A percentile compares a stretch with the other conserved stretches of the same genome.
phyloP scores from a whole-genome alignment of 768 basidiomycete species.

The Auriscalpium vulgare region DNA sequence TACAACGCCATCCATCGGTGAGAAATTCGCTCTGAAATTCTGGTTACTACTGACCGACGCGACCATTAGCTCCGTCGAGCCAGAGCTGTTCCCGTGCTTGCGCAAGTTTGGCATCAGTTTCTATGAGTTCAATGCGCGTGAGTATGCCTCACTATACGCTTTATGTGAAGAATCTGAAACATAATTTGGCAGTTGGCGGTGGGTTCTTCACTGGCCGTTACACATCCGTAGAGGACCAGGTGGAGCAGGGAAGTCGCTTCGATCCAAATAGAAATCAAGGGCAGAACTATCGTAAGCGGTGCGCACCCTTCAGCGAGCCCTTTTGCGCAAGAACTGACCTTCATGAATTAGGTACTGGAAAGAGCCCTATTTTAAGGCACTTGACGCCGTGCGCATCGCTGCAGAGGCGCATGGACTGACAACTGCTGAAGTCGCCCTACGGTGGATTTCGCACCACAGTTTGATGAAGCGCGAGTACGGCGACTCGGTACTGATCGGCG shows the following conservation, averaged over 20 bases:
- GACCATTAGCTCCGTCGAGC: conserved; percentile 25
- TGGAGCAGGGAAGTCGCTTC: conserved; percentile 50
- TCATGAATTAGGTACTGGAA: conserved; percentile 40
- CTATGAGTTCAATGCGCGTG: conserved; percentile 34
- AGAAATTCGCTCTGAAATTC: not conserved
- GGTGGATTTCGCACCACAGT: conserved; percentile 46
- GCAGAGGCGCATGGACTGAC: conserved; percentile 31
- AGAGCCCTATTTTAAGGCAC: conserved; percentile 41
- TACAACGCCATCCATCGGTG: conserved; percentile 36
- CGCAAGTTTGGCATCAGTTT: conserved; percentile 34
- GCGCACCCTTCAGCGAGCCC: no score
- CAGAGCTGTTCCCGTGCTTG: conserved; percentile 35
- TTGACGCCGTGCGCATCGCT: conserved; percentile 35
- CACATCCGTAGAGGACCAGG: conserved; percentile 26
- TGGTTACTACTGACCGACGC: not conserved
- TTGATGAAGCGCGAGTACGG: conserved; percentile 37
- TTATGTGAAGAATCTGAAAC: not conserved
- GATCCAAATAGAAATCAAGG: conserved; percentile 40
- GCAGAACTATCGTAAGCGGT: conserved; percentile 18
- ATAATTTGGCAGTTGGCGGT: conserved; percentile 24
- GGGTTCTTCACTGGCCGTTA: conserved; percentile 35
- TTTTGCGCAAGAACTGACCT: not conserved
- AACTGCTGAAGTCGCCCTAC: conserved; percentile 33
- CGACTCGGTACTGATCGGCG: conserved; percentile 55
- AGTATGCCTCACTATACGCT: conserved; percentile 8